These are phyloP conservation scores for Phellinidium pouzarii DNA, from an alignment of 1,284 basidiomycete species.

Conservation along the genomic window DNA sequence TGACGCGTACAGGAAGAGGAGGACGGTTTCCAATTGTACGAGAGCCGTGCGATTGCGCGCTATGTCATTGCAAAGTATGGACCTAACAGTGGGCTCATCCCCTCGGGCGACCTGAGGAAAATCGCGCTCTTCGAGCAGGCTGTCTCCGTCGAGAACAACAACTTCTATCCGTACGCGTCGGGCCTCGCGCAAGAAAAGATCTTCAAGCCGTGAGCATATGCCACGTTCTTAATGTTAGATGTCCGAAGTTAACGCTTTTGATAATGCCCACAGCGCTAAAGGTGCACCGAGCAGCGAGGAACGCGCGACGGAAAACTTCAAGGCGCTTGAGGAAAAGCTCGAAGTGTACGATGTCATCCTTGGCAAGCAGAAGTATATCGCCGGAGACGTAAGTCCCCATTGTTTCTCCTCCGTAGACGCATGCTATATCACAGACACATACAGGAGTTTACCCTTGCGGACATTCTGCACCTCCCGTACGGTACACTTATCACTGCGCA, in stretches of 20 bases:
- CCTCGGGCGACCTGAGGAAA: conserved; percentile 23
- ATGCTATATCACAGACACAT: neutral
- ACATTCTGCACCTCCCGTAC: conserved; percentile 47
- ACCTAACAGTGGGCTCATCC: neutral
- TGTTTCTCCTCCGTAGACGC: too few species aligned
- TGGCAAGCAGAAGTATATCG: too few species aligned
- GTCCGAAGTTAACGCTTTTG: too few species aligned
- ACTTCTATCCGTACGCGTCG: conserved; percentile 27
- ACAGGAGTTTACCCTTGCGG: too few species aligned
- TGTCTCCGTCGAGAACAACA: conserved; percentile 27
- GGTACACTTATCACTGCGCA: conserved; percentile 26
- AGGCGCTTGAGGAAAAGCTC: too few species aligned
- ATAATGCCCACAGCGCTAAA: too few species aligned
- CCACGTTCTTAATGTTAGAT: too few species aligned
- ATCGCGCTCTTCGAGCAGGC: conserved; percentile 31
- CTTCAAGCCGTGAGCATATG: conserved; percentile 22
- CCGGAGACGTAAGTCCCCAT: neutral
- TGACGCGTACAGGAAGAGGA: conserved; percentile 7
- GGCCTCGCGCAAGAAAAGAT: conserved; percentile 26
- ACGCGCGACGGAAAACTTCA: too few species aligned
- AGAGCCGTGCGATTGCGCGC: conserved; percentile 30
- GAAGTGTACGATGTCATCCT: too few species aligned
- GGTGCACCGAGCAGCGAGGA: too few species aligned
- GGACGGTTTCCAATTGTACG: conserved; percentile 19
- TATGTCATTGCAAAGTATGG: conserved; percentile 26